A percentile compares a stretch with the other conserved stretches of the same genome.
These are phyloP conservation scores for Pyrus hybrid DNA, from an alignment of 331 rosid species.

Conservation along the genomic window DNA sequence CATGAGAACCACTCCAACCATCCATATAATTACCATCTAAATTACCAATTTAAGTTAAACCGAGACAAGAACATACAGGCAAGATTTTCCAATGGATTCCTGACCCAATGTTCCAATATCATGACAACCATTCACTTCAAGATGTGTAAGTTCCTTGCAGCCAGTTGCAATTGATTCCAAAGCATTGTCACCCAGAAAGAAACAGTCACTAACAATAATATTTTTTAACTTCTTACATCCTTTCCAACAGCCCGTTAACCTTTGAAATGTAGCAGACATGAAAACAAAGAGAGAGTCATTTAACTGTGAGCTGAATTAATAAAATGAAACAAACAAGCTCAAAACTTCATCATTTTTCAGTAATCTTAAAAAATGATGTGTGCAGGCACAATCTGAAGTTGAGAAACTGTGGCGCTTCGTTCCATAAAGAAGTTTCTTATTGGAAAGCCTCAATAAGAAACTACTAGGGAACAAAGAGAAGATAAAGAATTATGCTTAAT, in stretches of 20 bases:
- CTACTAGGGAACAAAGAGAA: neutral
- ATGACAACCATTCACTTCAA: slow-evolving; percentile 95
- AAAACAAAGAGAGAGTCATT: slow-evolving; percentile 1
- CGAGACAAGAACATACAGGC: slow-evolving; percentile 54
- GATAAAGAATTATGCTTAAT: neutral
- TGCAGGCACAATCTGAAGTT: neutral
- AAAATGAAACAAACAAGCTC: neutral
- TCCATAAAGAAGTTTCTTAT: neutral
- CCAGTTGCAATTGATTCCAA: slow-evolving; percentile 91
- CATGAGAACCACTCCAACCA: slow-evolving; percentile 5
- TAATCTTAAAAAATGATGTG: neutral
- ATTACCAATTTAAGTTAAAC: slow-evolving; percentile 7
- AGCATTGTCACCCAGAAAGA: slow-evolving; percentile 74
- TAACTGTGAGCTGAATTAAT: neutral
- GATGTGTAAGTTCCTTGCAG: slow-evolving; percentile 84
- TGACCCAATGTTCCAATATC: slow-evolving; percentile 75
- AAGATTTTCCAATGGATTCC: slow-evolving; percentile 77
- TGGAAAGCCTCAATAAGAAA: neutral
- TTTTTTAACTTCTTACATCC: slow-evolving; percentile 90
- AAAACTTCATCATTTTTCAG: neutral
- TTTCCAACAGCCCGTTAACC: slow-evolving; percentile 68
- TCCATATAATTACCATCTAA: slow-evolving; percentile 7
- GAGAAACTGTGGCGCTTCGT: neutral
- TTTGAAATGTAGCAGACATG: slow-evolving; percentile 30
- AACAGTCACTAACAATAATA: slow-evolving; percentile 79